Percentiles rank a stretch among this genome's conserved stretches.
Evolutionary conservation across 768 basidiomycete genomes (phyloP).

Genomic region (Mycena filopes): DNA sequence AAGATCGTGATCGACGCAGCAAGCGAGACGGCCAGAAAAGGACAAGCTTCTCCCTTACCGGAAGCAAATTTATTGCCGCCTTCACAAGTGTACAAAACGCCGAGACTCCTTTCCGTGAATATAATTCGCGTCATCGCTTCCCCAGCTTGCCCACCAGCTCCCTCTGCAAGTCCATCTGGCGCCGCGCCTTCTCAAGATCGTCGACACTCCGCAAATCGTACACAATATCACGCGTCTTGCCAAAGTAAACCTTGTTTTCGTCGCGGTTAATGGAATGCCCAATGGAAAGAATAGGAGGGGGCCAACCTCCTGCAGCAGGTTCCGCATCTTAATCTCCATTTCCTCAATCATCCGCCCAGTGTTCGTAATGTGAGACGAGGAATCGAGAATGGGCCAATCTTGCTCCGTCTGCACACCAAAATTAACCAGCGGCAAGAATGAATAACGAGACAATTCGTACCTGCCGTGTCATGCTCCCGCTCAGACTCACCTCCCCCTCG

Average conservation of each 20-base stretch:
- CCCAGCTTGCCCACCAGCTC: slow-evolving; percentile 75
- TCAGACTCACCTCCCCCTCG: slow-evolving; percentile 83
- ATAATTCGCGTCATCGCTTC: slow-evolving; percentile 60
- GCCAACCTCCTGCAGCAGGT: slow-evolving; percentile 85
- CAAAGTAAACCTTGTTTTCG: slow-evolving; percentile 83
- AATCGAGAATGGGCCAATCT: slow-evolving; percentile 84
- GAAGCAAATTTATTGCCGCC: slow-evolving; percentile 13
- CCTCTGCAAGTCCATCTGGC: slow-evolving; percentile 88
- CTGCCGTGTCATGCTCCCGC: slow-evolving; percentile 98
- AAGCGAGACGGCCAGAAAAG: slow-evolving; percentile 3
- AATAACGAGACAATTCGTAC: slow-evolving; percentile 53
- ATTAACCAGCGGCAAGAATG: slow-evolving; percentile 11
- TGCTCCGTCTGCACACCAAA: slow-evolving; percentile 73
- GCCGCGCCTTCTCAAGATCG: slow-evolving; percentile 83
- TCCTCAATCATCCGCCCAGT: slow-evolving; percentile 97
- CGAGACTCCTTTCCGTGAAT: slow-evolving; percentile 7
- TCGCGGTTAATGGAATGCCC: background rate
- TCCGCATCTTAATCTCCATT: slow-evolving; percentile 99
- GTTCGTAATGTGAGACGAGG: slow-evolving; percentile 89
- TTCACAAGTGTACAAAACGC: no score
- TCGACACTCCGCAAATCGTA: slow-evolving; percentile 90
- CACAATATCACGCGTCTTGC: slow-evolving; percentile 95
- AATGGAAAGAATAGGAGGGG: background rate
- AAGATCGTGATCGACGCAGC: slow-evolving; percentile 19
- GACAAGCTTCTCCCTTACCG: slow-evolving; percentile 9